Conservation (phyloP, 2,329 filamentous ascomycete species). For the Cercospora sojina region DNA sequence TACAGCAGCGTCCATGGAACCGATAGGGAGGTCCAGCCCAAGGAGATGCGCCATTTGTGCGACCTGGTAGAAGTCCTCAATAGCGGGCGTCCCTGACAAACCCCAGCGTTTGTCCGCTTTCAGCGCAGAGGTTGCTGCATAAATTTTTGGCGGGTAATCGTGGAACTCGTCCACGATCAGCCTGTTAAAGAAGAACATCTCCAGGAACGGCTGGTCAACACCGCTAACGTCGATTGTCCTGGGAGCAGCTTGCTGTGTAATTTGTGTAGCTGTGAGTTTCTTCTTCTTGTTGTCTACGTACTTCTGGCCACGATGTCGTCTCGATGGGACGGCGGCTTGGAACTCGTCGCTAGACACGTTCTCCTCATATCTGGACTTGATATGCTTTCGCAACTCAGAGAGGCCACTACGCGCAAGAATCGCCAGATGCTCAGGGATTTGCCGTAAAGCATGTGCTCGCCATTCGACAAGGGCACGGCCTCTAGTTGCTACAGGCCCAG, state of each 20-base stretch:
- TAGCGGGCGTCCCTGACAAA: conserved; percentile 61
- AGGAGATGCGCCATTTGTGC: conserved; percentile 59
- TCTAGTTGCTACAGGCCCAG: conserved; percentile 16
- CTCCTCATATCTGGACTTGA: conserved; percentile 26
- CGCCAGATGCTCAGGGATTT: conserved; percentile 46
- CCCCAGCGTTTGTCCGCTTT: conserved; percentile 58
- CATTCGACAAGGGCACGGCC: conserved; percentile 54
- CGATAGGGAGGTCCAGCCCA: conserved; percentile 55
- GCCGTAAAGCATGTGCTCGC: conserved; percentile 48
- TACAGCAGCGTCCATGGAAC: conserved; percentile 50
- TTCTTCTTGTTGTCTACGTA: conserved; percentile 26
- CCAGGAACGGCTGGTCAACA: conserved; percentile 44
- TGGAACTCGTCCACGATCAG: conserved; percentile 66
- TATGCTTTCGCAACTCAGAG: conserved; percentile 33
- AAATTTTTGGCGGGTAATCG: conserved; percentile 50
- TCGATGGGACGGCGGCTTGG: conserved; percentile 42
- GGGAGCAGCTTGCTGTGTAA: conserved; percentile 9
- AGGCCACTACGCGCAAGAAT: conserved; percentile 38
- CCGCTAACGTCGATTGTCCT: conserved; percentile 16
- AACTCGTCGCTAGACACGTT: conserved; percentile 31
- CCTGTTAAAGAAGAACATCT: conserved; percentile 61
- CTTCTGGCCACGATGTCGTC: conserved; percentile 27
- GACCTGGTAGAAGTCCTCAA: conserved; percentile 59
- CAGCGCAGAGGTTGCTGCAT: conserved; percentile 46
- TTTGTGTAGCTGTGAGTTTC: neutral